Evolutionary conservation across 257 asterid species (phyloP).

Genomic region (Rubia yunnanensis): DNA sequence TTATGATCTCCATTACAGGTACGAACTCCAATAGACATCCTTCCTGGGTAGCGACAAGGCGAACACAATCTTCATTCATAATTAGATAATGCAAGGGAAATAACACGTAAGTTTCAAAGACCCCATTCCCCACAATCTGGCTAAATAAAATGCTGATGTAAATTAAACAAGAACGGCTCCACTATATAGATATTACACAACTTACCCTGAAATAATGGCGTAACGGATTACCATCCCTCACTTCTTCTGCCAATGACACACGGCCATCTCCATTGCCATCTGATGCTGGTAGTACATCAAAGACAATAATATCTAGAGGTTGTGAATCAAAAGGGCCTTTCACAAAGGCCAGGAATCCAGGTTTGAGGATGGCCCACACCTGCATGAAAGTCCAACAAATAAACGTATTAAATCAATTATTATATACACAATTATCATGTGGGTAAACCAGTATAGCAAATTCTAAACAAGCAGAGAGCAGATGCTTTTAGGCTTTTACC

Average conservation of each 20-base stretch:
- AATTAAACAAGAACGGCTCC: neutral
- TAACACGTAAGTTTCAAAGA: neutral
- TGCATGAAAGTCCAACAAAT: neutral
- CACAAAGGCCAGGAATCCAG: slow-evolving; percentile 86
- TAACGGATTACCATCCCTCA: slow-evolving; percentile 77
- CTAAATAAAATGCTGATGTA: neutral
- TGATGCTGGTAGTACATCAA: slow-evolving; percentile 68
- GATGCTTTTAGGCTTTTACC: no score
- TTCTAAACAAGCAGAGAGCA: no score
- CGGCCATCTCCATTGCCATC: slow-evolving; percentile 67
- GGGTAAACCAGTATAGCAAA: neutral
- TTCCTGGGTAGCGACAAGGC: no score
- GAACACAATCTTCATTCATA: neutral
- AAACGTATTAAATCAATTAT: neutral
- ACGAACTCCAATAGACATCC: no score
- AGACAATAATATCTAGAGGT: slow-evolving; percentile 67
- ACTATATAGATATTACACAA: neutral
- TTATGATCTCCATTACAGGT: no score
- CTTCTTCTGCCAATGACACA: slow-evolving; percentile 82
- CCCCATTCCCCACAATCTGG: neutral
- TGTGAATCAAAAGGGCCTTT: slow-evolving; percentile 60
- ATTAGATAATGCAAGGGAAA: neutral
- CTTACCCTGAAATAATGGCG: slow-evolving; percentile 89
- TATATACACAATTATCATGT: neutral
- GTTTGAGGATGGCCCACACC: slow-evolving; percentile 96